Conservation (phyloP, 495 filamentous ascomycete species). For the Aspergillus asperescens region DNA sequence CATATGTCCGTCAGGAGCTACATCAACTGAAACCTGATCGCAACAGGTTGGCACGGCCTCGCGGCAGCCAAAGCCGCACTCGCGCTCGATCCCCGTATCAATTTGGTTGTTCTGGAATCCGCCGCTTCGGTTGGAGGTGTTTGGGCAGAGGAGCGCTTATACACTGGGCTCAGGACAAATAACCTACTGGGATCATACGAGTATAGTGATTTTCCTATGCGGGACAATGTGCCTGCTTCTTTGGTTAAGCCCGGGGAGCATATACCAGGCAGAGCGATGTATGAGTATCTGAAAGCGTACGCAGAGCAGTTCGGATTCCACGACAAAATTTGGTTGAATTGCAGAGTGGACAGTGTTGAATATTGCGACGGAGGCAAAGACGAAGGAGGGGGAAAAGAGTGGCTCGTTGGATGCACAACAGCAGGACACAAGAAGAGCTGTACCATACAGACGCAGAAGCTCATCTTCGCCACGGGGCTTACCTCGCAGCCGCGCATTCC, state of each 20-base stretch:
- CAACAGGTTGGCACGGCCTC: constrained; percentile 54
- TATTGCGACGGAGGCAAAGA: constrained; percentile 23
- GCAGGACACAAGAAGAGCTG: neutral
- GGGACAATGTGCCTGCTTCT: constrained; percentile 51
- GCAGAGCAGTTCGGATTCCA: constrained; percentile 54
- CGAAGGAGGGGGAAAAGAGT: neutral
- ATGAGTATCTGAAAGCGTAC: constrained; percentile 60
- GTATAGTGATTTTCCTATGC: constrained; percentile 65
- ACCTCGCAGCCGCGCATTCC: constrained; percentile 57
- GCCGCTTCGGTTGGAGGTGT: constrained; percentile 60
- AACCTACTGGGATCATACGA: constrained; percentile 60
- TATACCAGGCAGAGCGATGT: constrained; percentile 59
- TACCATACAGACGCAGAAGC: constrained; percentile 41
- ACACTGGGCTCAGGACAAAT: constrained; percentile 62
- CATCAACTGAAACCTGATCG: neutral
- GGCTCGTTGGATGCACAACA: neutral
- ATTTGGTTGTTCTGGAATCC: constrained; percentile 50
- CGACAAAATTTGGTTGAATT: constrained; percentile 45
- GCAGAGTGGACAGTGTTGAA: constrained; percentile 42
- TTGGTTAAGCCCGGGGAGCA: constrained; percentile 53
- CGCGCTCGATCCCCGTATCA: constrained; percentile 44
- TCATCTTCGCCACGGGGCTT: constrained; percentile 66
- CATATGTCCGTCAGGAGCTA: neutral
- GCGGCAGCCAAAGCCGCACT: constrained; percentile 54
- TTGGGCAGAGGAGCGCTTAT: constrained; percentile 60